A percentile compares a stretch with the other conserved stretches of the same genome.
Evolutionary conservation across 2,329 filamentous ascomycete species (phyloP).

Genomic region (Sclerotinia glacialis): DNA sequence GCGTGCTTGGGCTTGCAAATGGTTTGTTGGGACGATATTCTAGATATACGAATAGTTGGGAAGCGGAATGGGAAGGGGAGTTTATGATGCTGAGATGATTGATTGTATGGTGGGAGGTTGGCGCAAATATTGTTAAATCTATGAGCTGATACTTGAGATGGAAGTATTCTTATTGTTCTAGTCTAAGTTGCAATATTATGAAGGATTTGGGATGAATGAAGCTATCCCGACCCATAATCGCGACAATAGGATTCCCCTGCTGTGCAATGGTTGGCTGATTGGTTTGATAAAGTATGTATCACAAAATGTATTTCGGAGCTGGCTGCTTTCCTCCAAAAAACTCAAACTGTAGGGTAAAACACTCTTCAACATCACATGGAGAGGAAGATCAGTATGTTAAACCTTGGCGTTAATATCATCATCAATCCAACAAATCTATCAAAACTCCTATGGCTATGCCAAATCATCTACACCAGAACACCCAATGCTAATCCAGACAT

Average conservation of each 20-base stretch:
- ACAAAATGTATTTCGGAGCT: neutral
- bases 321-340: neutral
- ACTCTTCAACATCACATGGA: conserved; percentile 6
- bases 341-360: neutral
- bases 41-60: neutral
- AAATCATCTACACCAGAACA: conserved; percentile 3
- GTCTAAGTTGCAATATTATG: neutral
- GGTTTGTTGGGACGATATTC: neutral
- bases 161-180: neutral
- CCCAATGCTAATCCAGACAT: conserved; percentile 10
- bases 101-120: neutral
- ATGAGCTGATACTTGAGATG: neutral
- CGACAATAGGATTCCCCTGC: neutral
- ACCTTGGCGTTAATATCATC: conserved; percentile 14
- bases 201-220: neutral
- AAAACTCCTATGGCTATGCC: neutral
- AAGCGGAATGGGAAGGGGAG: neutral
- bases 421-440: neutral
- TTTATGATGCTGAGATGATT: neutral
- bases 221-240: too few species aligned
- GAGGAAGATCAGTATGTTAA: conserved; percentile 2
- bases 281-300: neutral
- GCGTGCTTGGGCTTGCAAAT: neutral
- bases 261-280: neutral
- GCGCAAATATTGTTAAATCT: neutral